Conservation (phyloP, 225 moss, liverwort and hornwort species). For the Rhytidiadelphus loreus region DNA sequence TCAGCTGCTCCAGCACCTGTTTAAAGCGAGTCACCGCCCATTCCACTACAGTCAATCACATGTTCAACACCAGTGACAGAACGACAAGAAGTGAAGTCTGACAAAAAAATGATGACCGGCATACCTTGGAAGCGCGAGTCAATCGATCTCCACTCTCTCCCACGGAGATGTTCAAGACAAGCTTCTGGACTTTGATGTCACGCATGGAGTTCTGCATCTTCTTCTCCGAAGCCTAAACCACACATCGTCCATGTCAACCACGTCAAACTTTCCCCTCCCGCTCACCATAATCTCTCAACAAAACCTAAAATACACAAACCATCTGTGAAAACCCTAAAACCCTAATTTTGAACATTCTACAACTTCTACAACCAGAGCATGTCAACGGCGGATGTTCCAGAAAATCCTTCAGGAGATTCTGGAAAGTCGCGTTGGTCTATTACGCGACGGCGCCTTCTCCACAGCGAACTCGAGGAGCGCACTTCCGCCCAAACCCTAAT, state of each 20-base stretch:
- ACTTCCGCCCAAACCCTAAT: background rate
- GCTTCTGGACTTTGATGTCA: conserved; percentile 39
- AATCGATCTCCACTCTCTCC: conserved; percentile 45
- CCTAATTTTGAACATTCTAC: background rate
- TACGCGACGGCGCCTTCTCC: background rate
- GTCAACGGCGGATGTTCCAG: background rate
- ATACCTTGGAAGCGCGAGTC: conserved; percentile 41
- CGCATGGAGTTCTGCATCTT: conserved; percentile 37
- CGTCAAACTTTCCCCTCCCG: too few species aligned
- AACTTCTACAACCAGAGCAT: background rate
- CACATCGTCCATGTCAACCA: background rate
- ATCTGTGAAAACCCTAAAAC: background rate
- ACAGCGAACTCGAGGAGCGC: background rate
- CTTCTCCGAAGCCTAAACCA: conserved; percentile 31
- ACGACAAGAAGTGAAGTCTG: background rate
- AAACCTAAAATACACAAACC: background rate
- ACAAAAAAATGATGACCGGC: background rate
- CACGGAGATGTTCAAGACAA: conserved; percentile 38
- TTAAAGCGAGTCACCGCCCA: background rate
- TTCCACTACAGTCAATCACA: background rate
- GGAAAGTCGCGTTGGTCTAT: background rate
- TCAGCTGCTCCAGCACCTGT: conserved; percentile 37
- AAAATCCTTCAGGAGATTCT: background rate
- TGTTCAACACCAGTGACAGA: background rate
- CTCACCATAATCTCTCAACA: background rate